Evolutionary conservation across 805 yeast species (phyloP).

Genomic region (Starmerella potacharoeniae): DNA sequence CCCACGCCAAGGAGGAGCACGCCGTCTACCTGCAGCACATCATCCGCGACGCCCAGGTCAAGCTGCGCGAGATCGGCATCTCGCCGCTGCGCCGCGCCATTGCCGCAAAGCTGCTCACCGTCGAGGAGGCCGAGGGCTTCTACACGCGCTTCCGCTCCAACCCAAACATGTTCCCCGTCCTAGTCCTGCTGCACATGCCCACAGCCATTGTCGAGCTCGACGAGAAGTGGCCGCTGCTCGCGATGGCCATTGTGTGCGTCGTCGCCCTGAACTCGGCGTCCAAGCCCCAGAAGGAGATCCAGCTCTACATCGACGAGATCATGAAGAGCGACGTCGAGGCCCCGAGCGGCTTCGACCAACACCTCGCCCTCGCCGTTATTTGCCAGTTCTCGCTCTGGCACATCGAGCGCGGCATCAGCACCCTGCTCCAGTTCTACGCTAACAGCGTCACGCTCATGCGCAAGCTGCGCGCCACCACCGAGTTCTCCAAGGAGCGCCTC

Average conservation of each 20-base stretch:
- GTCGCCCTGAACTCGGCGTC: constrained; percentile 17
- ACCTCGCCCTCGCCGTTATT: constrained; percentile 15
- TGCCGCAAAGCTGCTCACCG: constrained; percentile 9
- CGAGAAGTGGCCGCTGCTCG: constrained; percentile 16
- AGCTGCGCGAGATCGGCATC: constrained; percentile 12
- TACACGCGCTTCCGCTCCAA: constrained; percentile 4
- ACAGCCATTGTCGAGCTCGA: constrained; percentile 12
- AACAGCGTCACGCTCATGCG: constrained; percentile 7
- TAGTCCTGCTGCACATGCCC: constrained; percentile 6
- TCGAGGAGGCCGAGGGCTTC: constrained; percentile 12
- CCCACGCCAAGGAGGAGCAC: constrained; percentile 11
- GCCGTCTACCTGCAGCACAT: constrained; percentile 18
- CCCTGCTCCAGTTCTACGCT: constrained; percentile 18
- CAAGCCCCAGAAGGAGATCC: constrained; percentile 8
- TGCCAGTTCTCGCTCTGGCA: constrained; percentile 18
- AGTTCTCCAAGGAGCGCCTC: background rate
- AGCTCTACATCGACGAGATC: constrained; percentile 10
- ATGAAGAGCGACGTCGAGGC: background rate
- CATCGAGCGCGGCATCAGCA: constrained; percentile 14
- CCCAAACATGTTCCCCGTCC: constrained; percentile 9
- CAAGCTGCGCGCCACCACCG: constrained; percentile 1
- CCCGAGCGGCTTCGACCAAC: constrained; percentile 8
- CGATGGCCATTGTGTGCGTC: constrained; percentile 20
- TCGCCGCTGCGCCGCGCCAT: constrained; percentile 17
- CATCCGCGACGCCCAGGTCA: constrained; percentile 18